phyloP scores from a whole-genome alignment of 2,329 filamentous ascomycete species.

The Xenoacremonium recifei region DNA sequence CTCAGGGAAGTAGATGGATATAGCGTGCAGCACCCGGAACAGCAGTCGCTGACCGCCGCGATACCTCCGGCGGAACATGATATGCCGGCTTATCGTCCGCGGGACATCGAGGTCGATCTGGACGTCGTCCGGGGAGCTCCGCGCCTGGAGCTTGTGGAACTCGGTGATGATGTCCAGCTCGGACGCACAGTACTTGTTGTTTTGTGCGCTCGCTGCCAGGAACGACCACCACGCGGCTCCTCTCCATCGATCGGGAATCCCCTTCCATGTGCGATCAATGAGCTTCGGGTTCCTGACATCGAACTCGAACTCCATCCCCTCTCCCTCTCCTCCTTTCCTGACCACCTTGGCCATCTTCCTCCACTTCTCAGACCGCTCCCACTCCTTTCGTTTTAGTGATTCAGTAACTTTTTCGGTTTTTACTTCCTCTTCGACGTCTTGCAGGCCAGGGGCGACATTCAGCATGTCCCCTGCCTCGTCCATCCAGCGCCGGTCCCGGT shows the following conservation, averaged over 20 bases:
- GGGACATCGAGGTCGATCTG: conserved; percentile 98
- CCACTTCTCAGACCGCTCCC: conserved; percentile 64
- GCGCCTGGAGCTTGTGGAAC: conserved; percentile 71
- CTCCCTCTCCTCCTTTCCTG: conserved; percentile 47
- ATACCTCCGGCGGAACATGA: conserved; percentile 94
- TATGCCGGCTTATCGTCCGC: conserved; percentile 88
- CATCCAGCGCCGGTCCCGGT: conserved; percentile 59
- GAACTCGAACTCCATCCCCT: conserved; percentile 67
- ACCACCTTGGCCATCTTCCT: conserved; percentile 62
- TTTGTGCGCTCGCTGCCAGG: conserved; percentile 72
- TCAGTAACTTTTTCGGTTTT: conserved; percentile 52
- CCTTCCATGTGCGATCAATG: conserved; percentile 93
- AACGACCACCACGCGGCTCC: conserved; percentile 94
- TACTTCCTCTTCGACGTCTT: conserved; percentile 56
- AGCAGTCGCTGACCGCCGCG: conserved; percentile 87
- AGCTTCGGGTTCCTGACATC: conserved; percentile 81
- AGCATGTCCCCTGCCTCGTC: conserved; percentile 69
- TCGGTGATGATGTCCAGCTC: conserved; percentile 70
- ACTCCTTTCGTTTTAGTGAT: conserved; percentile 61
- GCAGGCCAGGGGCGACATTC: conserved; percentile 55
- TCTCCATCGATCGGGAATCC: conserved; percentile 94
- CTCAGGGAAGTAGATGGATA: conserved; percentile 86
- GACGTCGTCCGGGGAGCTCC: conserved; percentile 82
- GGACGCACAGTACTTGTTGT: conserved; percentile 55
- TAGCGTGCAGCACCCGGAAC: conserved; percentile 87